Percentiles rank a stretch among this genome's conserved stretches.
phyloP scores from a whole-genome alignment of 2,329 filamentous ascomycete species.

The Sordariomycetes sp. region DNA sequence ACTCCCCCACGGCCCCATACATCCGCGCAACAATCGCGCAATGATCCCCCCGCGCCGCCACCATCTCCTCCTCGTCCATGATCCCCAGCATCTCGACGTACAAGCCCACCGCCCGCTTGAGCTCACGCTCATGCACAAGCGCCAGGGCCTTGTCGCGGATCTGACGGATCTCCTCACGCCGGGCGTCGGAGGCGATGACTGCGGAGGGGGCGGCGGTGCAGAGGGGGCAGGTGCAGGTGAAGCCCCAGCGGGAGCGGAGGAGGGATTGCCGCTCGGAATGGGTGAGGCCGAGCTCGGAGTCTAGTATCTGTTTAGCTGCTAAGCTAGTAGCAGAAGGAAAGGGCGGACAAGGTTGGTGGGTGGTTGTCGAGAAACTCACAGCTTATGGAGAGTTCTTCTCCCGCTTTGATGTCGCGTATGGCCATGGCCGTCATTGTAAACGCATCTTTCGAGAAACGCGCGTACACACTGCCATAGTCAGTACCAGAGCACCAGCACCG shows the following conservation, averaged over 20 bases:
- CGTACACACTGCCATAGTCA: slow-evolving; percentile 11
- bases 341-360: slow-evolving; percentile 5
- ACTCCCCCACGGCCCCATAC: background rate
- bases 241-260: slow-evolving; percentile 14
- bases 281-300: slow-evolving; percentile 13
- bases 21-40: slow-evolving; percentile 13
- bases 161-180: slow-evolving; percentile 12
- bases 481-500: background rate
- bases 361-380: slow-evolving; percentile 12
- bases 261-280: slow-evolving; percentile 11
- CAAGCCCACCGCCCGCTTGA: slow-evolving; percentile 11
- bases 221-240: slow-evolving; percentile 15
- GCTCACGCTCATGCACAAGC: slow-evolving; percentile 11
- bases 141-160: slow-evolving; percentile 11
- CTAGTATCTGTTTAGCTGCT: slow-evolving; percentile 6
- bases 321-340: background rate
- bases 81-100: slow-evolving; percentile 12
- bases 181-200: slow-evolving; percentile 16
- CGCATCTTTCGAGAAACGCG: slow-evolving; percentile 11
- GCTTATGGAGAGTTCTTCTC: slow-evolving; percentile 16
- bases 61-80: slow-evolving; percentile 13
- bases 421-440: slow-evolving; percentile 13
- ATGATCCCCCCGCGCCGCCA: slow-evolving; percentile 13
- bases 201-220: slow-evolving; percentile 13
- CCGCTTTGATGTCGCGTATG: slow-evolving; percentile 12